These are phyloP conservation scores for Trifolium pratense DNA, from an alignment of 306 rosid species.

Conservation along the genomic window DNA sequence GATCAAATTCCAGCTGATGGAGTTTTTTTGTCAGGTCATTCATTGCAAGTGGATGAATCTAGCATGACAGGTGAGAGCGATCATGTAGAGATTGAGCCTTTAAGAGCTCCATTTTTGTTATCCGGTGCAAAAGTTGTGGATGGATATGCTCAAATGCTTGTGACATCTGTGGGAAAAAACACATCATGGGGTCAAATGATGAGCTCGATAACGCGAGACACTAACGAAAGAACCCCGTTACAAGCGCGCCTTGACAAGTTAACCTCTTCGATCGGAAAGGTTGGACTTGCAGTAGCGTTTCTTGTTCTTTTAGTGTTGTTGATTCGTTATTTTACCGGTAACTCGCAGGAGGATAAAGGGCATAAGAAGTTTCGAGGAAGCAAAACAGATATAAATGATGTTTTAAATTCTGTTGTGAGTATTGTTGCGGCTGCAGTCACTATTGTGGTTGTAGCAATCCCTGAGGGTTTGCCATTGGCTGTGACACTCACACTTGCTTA, in stretches of 20 bases:
- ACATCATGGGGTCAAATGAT: constrained; percentile 93
- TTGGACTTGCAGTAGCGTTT: constrained; percentile 84
- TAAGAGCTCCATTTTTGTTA: constrained; percentile 63
- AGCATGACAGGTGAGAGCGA: constrained; percentile 98
- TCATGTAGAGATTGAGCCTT: constrained; percentile 62
- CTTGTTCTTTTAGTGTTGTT: constrained; percentile 76
- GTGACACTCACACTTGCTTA: constrained; percentile 87
- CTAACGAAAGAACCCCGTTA: constrained; percentile 70
- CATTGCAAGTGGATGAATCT: constrained; percentile 81
- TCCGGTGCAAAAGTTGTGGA: constrained; percentile 86
- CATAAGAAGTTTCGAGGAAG: constrained; percentile 53
- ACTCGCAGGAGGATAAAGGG: constrained; percentile 59
- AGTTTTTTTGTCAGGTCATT: constrained; percentile 67
- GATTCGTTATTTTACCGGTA: constrained; percentile 76
- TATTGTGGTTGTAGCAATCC: constrained; percentile 92
- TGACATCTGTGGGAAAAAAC: constrained; percentile 79
- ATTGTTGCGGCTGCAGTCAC: constrained; percentile 81
- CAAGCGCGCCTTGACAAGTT: constrained; percentile 83
- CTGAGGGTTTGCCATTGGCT: constrained; percentile 89
- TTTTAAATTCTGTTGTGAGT: constrained; percentile 57
- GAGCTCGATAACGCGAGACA: constrained; percentile 75
- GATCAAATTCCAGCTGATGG: constrained; percentile 94
- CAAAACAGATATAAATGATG: constrained; percentile 45
- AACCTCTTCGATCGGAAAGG: constrained; percentile 83
- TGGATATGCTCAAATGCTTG: constrained; percentile 72